Conservation (phyloP, 345 rosid genomes). For the Salix purpurea region DNA sequence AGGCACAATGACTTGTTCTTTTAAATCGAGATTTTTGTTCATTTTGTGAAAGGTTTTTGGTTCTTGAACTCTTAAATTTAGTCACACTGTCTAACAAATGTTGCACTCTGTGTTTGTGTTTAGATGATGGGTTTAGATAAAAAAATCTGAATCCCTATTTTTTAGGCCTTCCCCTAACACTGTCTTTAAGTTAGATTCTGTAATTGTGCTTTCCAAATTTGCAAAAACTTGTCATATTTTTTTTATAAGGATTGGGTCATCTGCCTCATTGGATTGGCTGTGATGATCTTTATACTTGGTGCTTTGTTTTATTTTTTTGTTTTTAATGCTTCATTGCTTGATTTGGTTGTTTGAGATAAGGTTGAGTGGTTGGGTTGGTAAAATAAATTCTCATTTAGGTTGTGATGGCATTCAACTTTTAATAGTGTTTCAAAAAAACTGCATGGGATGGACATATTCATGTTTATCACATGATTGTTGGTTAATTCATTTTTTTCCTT, state of each 20-base stretch:
- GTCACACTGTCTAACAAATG: not conserved
- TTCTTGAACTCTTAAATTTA: not conserved
- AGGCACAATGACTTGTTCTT: not conserved
- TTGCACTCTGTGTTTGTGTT: not conserved
- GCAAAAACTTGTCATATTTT: not conserved
- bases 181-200: not conserved
- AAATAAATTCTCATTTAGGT: not conserved
- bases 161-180: not conserved
- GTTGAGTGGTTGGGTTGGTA: not conserved
- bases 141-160: too few species aligned
- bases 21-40: not conserved
- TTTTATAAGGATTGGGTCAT: not conserved
- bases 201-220: not conserved
- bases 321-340: not conserved
- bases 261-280: not conserved
- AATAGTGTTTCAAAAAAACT: not conserved
- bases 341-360: not conserved
- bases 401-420: not conserved
- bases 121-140: too few species aligned
- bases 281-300: not conserved
- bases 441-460: not conserved
- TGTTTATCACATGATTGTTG: not conserved
- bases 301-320: not conserved
- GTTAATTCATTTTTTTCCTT: not conserved
- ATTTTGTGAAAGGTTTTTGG: not conserved